Percentiles rank a stretch among this genome's conserved stretches.
Conservation (phyloP, 805 yeast genomes). For the Pichia cephalocereana region DNA sequence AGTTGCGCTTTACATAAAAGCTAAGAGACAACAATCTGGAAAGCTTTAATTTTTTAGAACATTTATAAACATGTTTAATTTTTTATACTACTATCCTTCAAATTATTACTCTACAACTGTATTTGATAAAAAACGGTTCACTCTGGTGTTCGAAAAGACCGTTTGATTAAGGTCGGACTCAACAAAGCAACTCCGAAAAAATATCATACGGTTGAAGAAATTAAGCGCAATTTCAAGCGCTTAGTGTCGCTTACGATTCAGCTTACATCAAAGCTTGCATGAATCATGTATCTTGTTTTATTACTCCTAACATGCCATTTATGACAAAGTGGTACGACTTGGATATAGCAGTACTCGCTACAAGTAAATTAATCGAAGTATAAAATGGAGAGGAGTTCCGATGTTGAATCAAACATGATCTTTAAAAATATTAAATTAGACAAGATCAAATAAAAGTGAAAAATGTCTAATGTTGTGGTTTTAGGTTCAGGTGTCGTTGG, state of each 20-base stretch:
- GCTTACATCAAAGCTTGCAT: background rate
- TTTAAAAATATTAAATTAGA: background rate
- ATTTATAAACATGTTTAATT: background rate
- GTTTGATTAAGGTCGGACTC: too few species aligned
- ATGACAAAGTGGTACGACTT: background rate
- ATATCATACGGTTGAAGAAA: too few species aligned
- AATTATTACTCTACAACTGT: too few species aligned
- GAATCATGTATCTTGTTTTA: background rate
- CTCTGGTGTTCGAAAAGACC: too few species aligned
- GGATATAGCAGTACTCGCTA: too few species aligned
- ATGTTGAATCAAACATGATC: too few species aligned
- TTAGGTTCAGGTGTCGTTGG: slow-evolving; percentile 59
- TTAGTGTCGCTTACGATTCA: too few species aligned
- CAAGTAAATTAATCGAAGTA: too few species aligned
- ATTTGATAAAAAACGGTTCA: too few species aligned
- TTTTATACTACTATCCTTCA: background rate
- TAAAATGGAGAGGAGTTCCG: too few species aligned
- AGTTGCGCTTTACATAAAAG: slow-evolving; percentile 24
- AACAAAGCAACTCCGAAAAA: too few species aligned
- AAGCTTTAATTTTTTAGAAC: slow-evolving; percentile 2
- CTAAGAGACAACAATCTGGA: slow-evolving; percentile 6
- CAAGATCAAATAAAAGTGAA: background rate
- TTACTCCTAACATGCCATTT: background rate
- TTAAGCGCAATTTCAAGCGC: too few species aligned
- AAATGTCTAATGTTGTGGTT: slow-evolving; percentile 13